Evolutionary conservation across 768 basidiomycete genomes (phyloP).

Genomic region (Saitozyma sp.): DNA sequence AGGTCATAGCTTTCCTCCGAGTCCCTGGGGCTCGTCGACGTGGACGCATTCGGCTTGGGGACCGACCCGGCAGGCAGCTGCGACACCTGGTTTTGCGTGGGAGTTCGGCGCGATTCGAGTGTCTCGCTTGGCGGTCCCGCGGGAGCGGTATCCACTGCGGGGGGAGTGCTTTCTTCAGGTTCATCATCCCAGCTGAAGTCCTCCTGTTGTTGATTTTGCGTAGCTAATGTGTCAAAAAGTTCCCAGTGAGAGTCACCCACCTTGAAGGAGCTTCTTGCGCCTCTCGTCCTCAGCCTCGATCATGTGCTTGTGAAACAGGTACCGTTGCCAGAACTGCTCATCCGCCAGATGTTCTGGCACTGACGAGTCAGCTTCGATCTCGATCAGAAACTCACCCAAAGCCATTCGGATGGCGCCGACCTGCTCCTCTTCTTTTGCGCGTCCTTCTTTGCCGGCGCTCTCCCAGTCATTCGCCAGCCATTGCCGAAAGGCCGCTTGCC

Average conservation of each 20-base stretch:
- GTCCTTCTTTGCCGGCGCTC: slow-evolving; percentile 15
- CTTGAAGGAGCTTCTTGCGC: slow-evolving; percentile 42
- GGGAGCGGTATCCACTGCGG: not conserved
- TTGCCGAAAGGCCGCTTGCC: slow-evolving; percentile 31
- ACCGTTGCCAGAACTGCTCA: slow-evolving; percentile 51
- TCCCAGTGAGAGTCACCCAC: slow-evolving; percentile 19
- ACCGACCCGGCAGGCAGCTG: too few relatives aligned
- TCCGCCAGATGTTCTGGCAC: slow-evolving; percentile 46
- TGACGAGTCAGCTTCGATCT: slow-evolving; percentile 14
- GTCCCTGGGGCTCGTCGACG: slow-evolving; percentile 40
- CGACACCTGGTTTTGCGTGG: not conserved
- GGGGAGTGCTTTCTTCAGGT: slow-evolving; percentile 23
- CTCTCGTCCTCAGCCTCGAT: slow-evolving; percentile 49
- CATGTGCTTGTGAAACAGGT: slow-evolving; percentile 50
- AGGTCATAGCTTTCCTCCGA: slow-evolving; percentile 52
- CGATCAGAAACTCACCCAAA: slow-evolving; percentile 31
- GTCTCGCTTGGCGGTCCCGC: not conserved
- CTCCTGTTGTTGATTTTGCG: slow-evolving; percentile 35
- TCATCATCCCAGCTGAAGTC: slow-evolving; percentile 53
- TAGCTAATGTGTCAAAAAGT: slow-evolving; percentile 1
- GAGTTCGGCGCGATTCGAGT: not conserved
- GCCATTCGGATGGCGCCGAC: slow-evolving; percentile 44
- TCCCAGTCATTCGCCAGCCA: slow-evolving; percentile 50
- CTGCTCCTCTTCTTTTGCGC: slow-evolving; percentile 32
- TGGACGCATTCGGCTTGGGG: slow-evolving; percentile 9